phyloP scores from a whole-genome alignment of 2,329 filamentous ascomycete genomes.

The Ceratocystis alfenasii region DNA sequence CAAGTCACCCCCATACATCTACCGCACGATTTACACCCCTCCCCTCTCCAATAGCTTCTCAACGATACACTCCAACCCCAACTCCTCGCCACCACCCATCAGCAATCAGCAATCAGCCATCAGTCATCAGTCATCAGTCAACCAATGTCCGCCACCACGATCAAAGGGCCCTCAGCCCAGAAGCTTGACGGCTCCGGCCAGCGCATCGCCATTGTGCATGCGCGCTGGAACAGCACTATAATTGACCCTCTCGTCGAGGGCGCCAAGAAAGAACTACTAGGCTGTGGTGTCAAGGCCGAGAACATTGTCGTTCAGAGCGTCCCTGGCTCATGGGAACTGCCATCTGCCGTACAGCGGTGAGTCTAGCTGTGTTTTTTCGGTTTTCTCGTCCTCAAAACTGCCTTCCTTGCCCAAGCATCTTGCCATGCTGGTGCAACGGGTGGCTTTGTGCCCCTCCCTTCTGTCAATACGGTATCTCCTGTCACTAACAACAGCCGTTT shows the following conservation, averaged over 20 bases:
- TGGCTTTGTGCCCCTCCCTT: not conserved
- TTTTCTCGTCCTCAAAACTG: not conserved
- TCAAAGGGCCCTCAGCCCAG: constrained; percentile 47
- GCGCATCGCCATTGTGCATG: constrained; percentile 89
- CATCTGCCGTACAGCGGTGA: constrained; percentile 76
- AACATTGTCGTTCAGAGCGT: constrained; percentile 87
- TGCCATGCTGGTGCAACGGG: not conserved
- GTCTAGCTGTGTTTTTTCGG: constrained; percentile 24
- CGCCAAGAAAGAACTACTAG: constrained; percentile 62
- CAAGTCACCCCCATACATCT: not conserved
- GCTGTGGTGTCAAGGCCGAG: constrained; percentile 68
- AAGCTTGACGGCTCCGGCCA: constrained; percentile 58
- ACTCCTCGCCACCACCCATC: too few relatives aligned
- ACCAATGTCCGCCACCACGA: constrained; percentile 23
- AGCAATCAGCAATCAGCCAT: too few relatives aligned
- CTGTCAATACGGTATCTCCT: not conserved
- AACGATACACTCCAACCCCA: too few relatives aligned
- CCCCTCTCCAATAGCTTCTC: too few relatives aligned
- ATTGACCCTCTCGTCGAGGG: constrained; percentile 77
- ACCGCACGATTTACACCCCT: not conserved
- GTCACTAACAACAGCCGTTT: not conserved
- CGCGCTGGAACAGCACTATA: constrained; percentile 83
- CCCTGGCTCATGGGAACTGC: constrained; percentile 88
- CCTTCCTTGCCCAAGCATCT: not conserved
- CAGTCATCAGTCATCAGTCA: not conserved